Evolutionary conservation across 192 early-diverging fungal species (phyloP), one percentile per base, ranked within the genome.

Genomic region (Neocallimastix lanati): DNA sequence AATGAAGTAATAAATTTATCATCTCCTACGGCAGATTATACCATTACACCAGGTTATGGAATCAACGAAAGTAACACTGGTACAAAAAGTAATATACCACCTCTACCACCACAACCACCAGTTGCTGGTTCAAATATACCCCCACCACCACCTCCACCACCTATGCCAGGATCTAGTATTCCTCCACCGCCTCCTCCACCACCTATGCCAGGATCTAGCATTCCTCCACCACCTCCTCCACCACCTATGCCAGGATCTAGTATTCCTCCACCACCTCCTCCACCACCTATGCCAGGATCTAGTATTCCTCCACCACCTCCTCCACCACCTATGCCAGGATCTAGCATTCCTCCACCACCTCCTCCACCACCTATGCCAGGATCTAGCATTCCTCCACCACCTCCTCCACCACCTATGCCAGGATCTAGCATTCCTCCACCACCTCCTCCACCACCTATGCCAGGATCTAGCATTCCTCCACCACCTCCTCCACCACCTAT

Each of bases 401-500:
- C 85, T 7, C 85, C 83, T 1, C 85, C 85, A 15, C 83, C 85
- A 9, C 82, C 37, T 15, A 38, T 38, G 12, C 12, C 37, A 38
- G 37, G 37, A 12, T 38, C 37, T 15, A 38, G 37, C 15, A 38
- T 38, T 15, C 37, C 37, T 15, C 37, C 37, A 15, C 37, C 37
- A 38, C 37, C 37, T 38, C 37, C 33, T 15, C 28, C n/a, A 14
- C 83, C 85, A 0, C 85, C 83, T 3, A 81, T 82, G 28, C 79
- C 80, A 27, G 83, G 83, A 18, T 82, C 80, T 25, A 80, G 81
- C 67, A 82, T 83, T 28, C 79, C 84, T 12, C 85, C 85, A n/a
- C 85, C 85, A n/a, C 82, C 82, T n/a, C 82, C 82, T 28, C 81
- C 82, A 30, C 81, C 81, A n/a, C 82, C 82, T 1, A 81, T 81